Conservation (phyloP, 768 basidiomycete genomes). For the Boletus reticulatus region DNA sequence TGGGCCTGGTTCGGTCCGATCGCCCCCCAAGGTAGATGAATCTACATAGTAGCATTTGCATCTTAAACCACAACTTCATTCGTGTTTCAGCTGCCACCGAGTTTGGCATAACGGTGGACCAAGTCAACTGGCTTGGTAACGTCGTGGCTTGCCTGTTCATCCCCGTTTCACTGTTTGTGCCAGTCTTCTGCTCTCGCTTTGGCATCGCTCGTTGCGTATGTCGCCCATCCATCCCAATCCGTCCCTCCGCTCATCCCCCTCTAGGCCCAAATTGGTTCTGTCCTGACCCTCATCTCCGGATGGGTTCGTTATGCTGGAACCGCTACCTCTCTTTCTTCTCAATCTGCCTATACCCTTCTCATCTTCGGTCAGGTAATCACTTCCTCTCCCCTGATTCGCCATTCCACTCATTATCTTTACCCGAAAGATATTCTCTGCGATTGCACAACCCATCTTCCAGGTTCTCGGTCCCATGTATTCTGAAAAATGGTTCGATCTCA, state of each 20-base stretch:
- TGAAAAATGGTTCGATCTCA: conserved; percentile 78
- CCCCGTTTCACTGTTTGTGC: conserved; percentile 58
- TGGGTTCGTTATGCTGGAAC: conserved; percentile 83
- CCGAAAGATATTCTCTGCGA: conserved; percentile 54
- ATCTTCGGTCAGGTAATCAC: conserved; percentile 63
- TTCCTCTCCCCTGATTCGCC: not conserved
- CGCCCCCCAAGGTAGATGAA: conserved; percentile 57
- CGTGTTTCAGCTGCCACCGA: conserved; percentile 50
- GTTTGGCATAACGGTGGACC: conserved; percentile 64
- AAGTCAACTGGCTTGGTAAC: conserved; percentile 84
- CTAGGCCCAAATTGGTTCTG: conserved; percentile 64
- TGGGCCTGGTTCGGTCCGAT: conserved; percentile 89
- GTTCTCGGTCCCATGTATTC: conserved; percentile 80
- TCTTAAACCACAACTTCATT: not conserved
- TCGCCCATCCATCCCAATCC: conserved; percentile 3
- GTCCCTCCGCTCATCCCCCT: not conserved
- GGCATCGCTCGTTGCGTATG: conserved; percentile 65
- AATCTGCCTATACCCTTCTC: conserved; percentile 60
- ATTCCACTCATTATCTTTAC: not conserved
- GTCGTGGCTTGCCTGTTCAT: conserved; percentile 61
- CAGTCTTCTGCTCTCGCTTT: conserved; percentile 53
- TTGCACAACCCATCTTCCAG: conserved; percentile 73
- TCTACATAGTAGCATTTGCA: no score
- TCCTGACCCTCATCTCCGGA: conserved; percentile 54
- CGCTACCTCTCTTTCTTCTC: conserved; percentile 45